phyloP scores from a whole-genome alignment of 306 rosid species.

The Glycyrrhiza uralensis region DNA sequence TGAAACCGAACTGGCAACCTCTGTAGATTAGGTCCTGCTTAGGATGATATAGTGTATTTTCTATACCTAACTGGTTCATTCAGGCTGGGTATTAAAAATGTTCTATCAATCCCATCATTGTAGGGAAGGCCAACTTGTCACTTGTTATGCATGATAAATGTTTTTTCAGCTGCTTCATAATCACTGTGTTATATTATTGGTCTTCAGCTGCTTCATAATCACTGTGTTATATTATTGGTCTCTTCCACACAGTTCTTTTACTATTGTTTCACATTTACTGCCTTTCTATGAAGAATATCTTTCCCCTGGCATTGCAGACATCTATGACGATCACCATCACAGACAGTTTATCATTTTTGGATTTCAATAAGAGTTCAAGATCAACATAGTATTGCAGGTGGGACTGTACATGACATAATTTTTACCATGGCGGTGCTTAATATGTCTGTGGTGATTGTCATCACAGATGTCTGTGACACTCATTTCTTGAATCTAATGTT shows the following conservation, averaged over 20 bases:
- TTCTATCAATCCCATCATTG: not conserved
- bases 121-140: not conserved
- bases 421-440: slow-evolving; percentile 53
- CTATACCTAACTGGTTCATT: not conserved
- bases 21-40: not conserved
- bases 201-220: slow-evolving; percentile 21
- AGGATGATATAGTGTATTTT: not conserved
- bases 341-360: slow-evolving; percentile 61
- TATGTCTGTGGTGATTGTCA: slow-evolving; percentile 62
- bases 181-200: slow-evolving; percentile 14
- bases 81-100: not conserved
- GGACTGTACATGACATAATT: slow-evolving; percentile 47
- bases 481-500: slow-evolving; percentile 1
- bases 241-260: slow-evolving; percentile 44
- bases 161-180: slow-evolving; percentile 17
- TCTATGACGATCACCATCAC: slow-evolving; percentile 69
- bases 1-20: not conserved
- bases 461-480: slow-evolving; percentile 58
- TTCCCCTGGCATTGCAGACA: slow-evolving; percentile 50
- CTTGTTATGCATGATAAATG: not conserved
- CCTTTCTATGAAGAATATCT: slow-evolving; percentile 56
- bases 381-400: slow-evolving; percentile 67
- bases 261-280: slow-evolving; percentile 42
- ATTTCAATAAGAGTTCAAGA: slow-evolving; percentile 51
- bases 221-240: slow-evolving; percentile 22